Base-by-base conservation (phyloP, 2,329 filamentous ascomycete species). In the Talaromyces sp. region DNA sequence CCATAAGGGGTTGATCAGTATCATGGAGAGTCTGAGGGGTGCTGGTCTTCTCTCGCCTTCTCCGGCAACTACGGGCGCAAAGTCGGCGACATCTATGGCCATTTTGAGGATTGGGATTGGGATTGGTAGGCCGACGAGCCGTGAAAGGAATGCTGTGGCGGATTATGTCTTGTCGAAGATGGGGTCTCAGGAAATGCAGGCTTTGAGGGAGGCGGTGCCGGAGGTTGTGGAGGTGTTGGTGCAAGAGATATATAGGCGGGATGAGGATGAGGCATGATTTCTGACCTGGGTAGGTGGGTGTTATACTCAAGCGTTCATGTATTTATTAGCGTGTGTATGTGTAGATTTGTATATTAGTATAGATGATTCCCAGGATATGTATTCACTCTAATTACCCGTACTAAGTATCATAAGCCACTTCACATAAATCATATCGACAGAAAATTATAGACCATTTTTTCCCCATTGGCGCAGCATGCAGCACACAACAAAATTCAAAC, bases 81-180 rank as follows among this genome's bases (percentile, higher is more conserved):
- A 66, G 79, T 81, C 0, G 79, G 54, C n/a, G 13, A 35, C 83
- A 1, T 70, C 71, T 35, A 67, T 80, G 7, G 77, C 78, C 33
- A 81, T 83, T 69, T 76, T 84, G 72, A 82, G 91, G 65, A 86
- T 98, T 60, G 89, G 90, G 0, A 81, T 98, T 13, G 95, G 95
- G 0, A 97, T 98, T 78, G 93, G 92, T n/a, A 82, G 95, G 54
- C 94, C 94, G 0, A 81, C 80, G 54, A 88, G 84, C 67, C 83
- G 93, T 68, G 88, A 92, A 59, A 81, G 82, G 24, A 79, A 81
- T 45, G 86, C 85, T 2, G 93, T 98, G 10, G 86, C 88, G 50
- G 81, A 86, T 27, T 96, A 94, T 79, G 93, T 98, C 50, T 79
- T 98, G 70, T 83, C 83, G 65, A 86, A 87, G 71, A 88, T 95